Base-by-base conservation (phyloP, 371 early-diverging fungal genomes). In the Sporodiniella umbellata region DNA sequence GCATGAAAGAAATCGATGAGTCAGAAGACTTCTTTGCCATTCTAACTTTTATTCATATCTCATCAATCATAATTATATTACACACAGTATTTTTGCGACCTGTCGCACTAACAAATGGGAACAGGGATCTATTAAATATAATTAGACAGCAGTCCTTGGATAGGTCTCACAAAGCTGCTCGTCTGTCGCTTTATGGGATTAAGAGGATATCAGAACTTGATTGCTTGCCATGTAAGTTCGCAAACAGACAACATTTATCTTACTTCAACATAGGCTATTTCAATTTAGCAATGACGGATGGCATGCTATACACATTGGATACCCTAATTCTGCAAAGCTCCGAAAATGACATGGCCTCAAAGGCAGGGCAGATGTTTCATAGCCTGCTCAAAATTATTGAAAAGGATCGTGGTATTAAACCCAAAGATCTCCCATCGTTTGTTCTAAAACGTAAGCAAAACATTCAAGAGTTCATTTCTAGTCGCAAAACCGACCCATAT, bases 81-180 rank as follows among this genome's bases (percentile, higher is more conserved):
- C 47, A 54, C 23, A 33, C 47, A 18, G 4, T 23, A 18, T n/a
- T 54, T 2, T 42, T 60, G 14, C 60, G 51, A 10, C 59, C 59
- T 12, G 47, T 31, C 25, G 37, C 31, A 12, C n/a, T 43, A 14
- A 17, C 22, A 15, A 21, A 8, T 7, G 26, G 37, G 8, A 43
- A 42, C 6, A 43, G 51, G 2, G 43, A 47, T 5, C 10, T 60
- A 11, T 35, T 54, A 6, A 25, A 45, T 2, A 18, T 21, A 11
- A 47, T 60, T n/a, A 42, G 50, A 12, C 38, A 60, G 5, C 28
- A 40, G 12, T 33, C 60, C 0, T 26, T 54, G 1, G 35, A 24
- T 19, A 31, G 46, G 30, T 33, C 55, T 4, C 40, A 46, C 2
- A 26, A 45, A 17, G 26, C 42, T 3, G 14, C 48, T 39, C 43